A percentile compares a stretch with the other conserved stretches of the same genome.
Conservation (phyloP, 495 filamentous ascomycete species). For the Geoglossum glabrum region DNA sequence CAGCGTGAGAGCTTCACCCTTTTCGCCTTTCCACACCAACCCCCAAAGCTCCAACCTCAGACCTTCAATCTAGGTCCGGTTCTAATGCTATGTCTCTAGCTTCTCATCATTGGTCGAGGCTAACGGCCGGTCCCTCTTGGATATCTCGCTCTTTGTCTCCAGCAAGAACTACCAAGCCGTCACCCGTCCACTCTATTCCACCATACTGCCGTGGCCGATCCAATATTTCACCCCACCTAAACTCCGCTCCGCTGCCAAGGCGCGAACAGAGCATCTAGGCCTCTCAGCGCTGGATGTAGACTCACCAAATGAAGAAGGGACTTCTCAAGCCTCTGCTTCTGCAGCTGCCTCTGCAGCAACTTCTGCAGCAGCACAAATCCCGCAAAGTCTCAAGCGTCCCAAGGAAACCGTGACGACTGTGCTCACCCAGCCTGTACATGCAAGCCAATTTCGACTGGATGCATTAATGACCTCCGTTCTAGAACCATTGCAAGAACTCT, state of each 20-base stretch:
- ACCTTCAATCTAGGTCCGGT: neutral
- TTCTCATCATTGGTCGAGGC: slow-evolving; percentile 36
- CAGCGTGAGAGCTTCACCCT: slow-evolving; percentile 26
- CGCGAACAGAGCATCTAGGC: slow-evolving; percentile 52
- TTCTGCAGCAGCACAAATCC: slow-evolving; percentile 24
- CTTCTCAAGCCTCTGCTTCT: neutral
- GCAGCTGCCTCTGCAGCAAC: neutral
- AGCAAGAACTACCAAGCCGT: slow-evolving; percentile 55
- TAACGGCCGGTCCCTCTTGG: slow-evolving; percentile 44
- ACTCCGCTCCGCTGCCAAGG: slow-evolving; percentile 43
- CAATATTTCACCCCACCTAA: slow-evolving; percentile 59
- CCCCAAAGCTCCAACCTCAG: neutral
- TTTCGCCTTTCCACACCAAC: neutral
- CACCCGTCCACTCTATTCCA: slow-evolving; percentile 57
- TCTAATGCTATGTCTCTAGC: neutral
- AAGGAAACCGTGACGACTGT: slow-evolving; percentile 23
- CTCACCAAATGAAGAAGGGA: neutral
- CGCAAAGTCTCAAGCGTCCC: slow-evolving; percentile 21
- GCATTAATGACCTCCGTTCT: slow-evolving; percentile 47
- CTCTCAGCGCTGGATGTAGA: slow-evolving; percentile 46
- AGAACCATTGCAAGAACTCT: slow-evolving; percentile 41
- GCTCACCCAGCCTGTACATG: slow-evolving; percentile 17
- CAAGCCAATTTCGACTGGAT: slow-evolving; percentile 45
- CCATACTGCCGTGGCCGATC: slow-evolving; percentile 60
- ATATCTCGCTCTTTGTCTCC: slow-evolving; percentile 74